Conservation (phyloP, 176 grass and related monocot genomes). For the Metroxylon sagu region DNA sequence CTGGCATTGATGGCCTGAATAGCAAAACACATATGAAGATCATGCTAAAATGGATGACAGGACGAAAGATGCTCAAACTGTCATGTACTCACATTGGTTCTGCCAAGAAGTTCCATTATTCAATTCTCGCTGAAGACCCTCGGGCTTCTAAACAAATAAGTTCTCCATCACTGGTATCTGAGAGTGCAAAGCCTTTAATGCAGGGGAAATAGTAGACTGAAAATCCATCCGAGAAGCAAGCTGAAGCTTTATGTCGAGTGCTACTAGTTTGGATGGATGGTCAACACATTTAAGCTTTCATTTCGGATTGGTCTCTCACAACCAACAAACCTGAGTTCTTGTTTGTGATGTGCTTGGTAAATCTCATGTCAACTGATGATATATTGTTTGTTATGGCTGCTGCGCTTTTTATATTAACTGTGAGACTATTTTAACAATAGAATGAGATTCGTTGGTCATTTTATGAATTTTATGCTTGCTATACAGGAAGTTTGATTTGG, state of each 20-base stretch:
- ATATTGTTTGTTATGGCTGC: too few species aligned
- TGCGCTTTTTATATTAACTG: too few species aligned
- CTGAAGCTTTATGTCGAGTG: constrained; percentile 1
- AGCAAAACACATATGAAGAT: constrained; percentile 91
- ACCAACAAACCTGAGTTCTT: too few species aligned
- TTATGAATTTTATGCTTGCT: too few species aligned
- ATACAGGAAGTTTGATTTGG: too few species aligned
- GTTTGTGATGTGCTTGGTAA: too few species aligned
- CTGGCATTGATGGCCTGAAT: constrained; percentile 43
- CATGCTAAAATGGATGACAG: constrained; percentile 78
- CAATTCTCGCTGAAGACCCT: constrained; percentile 20
- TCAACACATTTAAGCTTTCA: too few species aligned
- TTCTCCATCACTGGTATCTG: background rate
- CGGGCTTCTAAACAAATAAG: background rate
- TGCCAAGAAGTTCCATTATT: constrained; percentile 50
- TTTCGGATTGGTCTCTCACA: too few species aligned
- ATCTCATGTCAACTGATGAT: too few species aligned
- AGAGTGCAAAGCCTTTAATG: background rate
- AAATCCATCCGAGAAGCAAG: constrained; percentile 16
- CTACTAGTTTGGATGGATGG: background rate
- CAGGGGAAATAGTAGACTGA: background rate
- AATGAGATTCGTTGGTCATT: too few species aligned
- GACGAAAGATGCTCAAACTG: constrained; percentile 46
- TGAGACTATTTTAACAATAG: too few species aligned
- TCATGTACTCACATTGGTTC: constrained; percentile 29